Evolutionary conservation across 2,329 filamentous ascomycete species (phyloP).

Genomic region (Penicillium vulpinum): DNA sequence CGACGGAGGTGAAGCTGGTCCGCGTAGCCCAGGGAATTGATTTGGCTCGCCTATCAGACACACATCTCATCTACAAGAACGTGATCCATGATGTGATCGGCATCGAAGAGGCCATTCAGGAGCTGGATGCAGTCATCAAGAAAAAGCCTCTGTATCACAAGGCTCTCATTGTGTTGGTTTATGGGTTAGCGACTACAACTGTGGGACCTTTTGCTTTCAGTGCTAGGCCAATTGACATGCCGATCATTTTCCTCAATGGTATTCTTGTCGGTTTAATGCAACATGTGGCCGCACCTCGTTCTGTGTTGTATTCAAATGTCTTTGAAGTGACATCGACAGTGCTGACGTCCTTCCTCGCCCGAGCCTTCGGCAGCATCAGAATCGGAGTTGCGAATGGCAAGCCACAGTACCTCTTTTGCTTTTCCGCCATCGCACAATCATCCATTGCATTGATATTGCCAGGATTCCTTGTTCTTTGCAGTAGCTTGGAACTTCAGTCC

Average conservation of each 20-base stretch:
- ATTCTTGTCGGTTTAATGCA: slow-evolving; percentile 71
- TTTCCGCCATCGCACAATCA: slow-evolving; percentile 67
- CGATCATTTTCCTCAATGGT: slow-evolving; percentile 72
- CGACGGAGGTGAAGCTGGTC: slow-evolving; percentile 47
- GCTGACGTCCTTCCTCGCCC: slow-evolving; percentile 65
- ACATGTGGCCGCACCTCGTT: slow-evolving; percentile 72
- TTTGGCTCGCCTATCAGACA: slow-evolving; percentile 44
- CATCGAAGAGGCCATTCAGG: slow-evolving; percentile 44
- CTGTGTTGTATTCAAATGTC: slow-evolving; percentile 64
- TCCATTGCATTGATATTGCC: slow-evolving; percentile 70
- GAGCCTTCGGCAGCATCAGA: slow-evolving; percentile 65
- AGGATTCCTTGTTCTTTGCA: slow-evolving; percentile 62
- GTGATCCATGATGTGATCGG: slow-evolving; percentile 47
- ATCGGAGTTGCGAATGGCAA: slow-evolving; percentile 33
- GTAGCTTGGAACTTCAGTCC: slow-evolving; percentile 65
- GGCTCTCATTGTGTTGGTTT: slow-evolving; percentile 62
- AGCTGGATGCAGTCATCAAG: slow-evolving; percentile 54
- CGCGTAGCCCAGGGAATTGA: slow-evolving; percentile 43
- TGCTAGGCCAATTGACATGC: slow-evolving; percentile 73
- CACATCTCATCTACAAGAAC: slow-evolving; percentile 48
- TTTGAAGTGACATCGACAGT: slow-evolving; percentile 65
- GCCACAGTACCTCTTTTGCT: slow-evolving; percentile 60
- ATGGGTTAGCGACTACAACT: slow-evolving; percentile 70
- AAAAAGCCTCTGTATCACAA: slow-evolving; percentile 56
- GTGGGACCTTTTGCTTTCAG: slow-evolving; percentile 79